Percentiles rank a stretch among this genome's conserved stretches.
Evolutionary conservation across 2,329 filamentous ascomycete genomes (phyloP).

Genomic region (Tolypocladium amazonense): DNA sequence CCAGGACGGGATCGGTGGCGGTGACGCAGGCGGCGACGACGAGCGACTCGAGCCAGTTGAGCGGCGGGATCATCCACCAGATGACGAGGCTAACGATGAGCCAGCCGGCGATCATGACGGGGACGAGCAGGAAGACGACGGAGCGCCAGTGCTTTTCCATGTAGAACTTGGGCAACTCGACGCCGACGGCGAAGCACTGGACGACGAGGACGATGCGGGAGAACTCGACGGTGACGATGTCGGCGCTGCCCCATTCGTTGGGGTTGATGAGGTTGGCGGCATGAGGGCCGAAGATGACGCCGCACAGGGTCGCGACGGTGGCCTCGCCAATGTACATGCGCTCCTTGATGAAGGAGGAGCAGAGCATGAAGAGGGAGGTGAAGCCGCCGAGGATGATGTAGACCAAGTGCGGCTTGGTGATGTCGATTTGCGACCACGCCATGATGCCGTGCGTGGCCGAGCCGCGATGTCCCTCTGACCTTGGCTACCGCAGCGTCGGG

Average conservation of each 20-base stretch:
- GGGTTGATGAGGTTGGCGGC: conserved; percentile 74
- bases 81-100: conserved; percentile 85
- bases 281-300: conserved; percentile 81
- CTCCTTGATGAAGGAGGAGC: conserved; percentile 96
- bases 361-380: conserved; percentile 96
- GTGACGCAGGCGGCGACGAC: conserved; percentile 88
- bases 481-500: neutral
- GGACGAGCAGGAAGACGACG: conserved; percentile 75
- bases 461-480: too few relatives aligned
- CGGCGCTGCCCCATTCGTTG: conserved; percentile 66
- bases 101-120: conserved; percentile 97
- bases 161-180: conserved; percentile 85
- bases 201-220: conserved; percentile 83
- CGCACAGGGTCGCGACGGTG: conserved; percentile 80
- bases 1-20: conserved; percentile 91
- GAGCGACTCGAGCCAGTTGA: conserved; percentile 85
- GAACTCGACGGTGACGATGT: conserved; percentile 82
- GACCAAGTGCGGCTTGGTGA: conserved; percentile 94
- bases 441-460: conserved; percentile 33
- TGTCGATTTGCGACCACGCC: conserved; percentile 70
- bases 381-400: conserved; percentile 98
- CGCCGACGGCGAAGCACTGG: conserved; percentile 84
- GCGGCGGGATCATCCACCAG: conserved; percentile 73
- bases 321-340: conserved; percentile 97
- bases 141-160: conserved; percentile 98